These are phyloP conservation scores for Choiromyces venosus DNA, from an alignment of 495 filamentous ascomycete species.

Conservation along the genomic window DNA sequence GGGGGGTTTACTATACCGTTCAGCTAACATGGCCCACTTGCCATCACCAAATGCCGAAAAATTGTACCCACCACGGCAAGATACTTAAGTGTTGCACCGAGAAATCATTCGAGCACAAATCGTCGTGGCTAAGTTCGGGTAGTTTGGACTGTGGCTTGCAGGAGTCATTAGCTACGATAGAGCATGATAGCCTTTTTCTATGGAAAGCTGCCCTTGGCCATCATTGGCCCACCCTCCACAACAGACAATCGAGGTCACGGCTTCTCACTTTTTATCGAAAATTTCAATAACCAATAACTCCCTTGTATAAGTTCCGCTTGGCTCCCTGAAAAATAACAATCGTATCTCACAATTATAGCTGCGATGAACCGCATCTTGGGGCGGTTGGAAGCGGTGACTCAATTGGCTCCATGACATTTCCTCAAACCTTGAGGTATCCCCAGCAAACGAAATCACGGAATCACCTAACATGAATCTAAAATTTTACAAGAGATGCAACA, in stretches of 20 bases:
- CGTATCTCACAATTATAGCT: not conserved
- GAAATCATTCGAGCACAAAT: not conserved
- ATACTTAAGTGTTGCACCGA: not conserved
- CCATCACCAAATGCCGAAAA: not conserved
- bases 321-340: not conserved
- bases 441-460: not conserved
- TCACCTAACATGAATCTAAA: not conserved
- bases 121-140: not conserved
- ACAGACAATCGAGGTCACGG: not conserved
- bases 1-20: too few species aligned
- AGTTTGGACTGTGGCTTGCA: not conserved
- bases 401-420: not conserved
- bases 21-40: not conserved
- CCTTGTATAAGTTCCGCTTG: not conserved
- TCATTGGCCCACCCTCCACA: not conserved
- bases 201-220: not conserved
- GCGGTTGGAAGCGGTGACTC: not conserved
- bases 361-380: not conserved
- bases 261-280: not conserved
- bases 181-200: not conserved
- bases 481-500: not conserved
- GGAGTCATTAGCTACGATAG: not conserved
- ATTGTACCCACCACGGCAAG: not conserved
- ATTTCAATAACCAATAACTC: not conserved
- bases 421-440: not conserved